These are phyloP conservation scores for Pinus albicaulis DNA, from an alignment of 75 land plant species.

Conservation along the genomic window DNA sequence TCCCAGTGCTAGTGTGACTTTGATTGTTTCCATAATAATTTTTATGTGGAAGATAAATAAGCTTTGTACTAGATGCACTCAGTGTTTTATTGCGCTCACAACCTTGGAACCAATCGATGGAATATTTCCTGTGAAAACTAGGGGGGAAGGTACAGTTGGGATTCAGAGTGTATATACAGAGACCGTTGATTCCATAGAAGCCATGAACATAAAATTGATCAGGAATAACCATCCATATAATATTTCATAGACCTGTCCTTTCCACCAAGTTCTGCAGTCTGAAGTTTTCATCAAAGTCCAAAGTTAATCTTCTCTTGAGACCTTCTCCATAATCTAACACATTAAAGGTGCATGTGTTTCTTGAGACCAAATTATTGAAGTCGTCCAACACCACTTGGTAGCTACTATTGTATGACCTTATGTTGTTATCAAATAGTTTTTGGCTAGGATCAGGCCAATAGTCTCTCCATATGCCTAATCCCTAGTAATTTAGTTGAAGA, in stretches of 20 bases:
- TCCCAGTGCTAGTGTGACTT: too few relatives aligned
- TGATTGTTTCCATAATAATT: too few relatives aligned
- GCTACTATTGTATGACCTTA: constrained; percentile 23
- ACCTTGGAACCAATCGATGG: constrained; percentile 36
- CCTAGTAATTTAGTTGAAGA: neutral
- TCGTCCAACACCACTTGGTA: constrained; percentile 26
- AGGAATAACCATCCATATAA: constrained; percentile 35
- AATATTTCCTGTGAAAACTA: constrained; percentile 17
- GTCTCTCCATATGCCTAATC: neutral
- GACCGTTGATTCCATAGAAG: constrained; percentile 38
- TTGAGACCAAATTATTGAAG: constrained; percentile 22
- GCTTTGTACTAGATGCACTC: neutral
- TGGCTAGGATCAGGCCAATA: neutral
- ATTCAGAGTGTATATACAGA: constrained; percentile 29
- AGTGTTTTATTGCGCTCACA: constrained; percentile 30
- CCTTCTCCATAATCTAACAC: constrained; percentile 36
- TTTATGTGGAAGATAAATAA: too few relatives aligned
- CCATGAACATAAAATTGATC: constrained; percentile 40
- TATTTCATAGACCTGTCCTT: constrained; percentile 16
- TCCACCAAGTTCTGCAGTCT: constrained; percentile 35
- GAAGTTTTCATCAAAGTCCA: constrained; percentile 55
- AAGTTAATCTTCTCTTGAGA: constrained; percentile 26
- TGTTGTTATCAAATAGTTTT: neutral
- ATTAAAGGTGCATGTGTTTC: constrained; percentile 22
- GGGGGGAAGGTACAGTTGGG: constrained; percentile 47